Conservation (phyloP, 768 basidiomycete species). For the Stropharia rugosoannulata region DNA sequence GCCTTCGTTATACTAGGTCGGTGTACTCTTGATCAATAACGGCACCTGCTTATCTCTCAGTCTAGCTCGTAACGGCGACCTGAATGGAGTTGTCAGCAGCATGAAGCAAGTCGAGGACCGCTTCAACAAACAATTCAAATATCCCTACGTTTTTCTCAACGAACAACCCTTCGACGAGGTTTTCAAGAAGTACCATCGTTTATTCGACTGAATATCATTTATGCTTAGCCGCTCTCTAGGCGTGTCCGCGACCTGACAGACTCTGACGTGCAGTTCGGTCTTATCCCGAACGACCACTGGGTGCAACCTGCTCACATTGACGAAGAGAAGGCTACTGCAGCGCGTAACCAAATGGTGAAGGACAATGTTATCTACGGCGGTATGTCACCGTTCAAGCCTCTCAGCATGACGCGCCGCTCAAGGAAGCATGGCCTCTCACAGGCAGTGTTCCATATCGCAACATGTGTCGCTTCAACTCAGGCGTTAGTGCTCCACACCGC, state of each 20-base stretch:
- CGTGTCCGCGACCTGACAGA: slow-evolving; percentile 60
- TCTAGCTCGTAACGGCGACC: slow-evolving; percentile 58
- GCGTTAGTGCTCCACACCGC: slow-evolving; percentile 48
- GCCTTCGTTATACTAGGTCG: slow-evolving; percentile 75
- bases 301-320: slow-evolving; percentile 80
- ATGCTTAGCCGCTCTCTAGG: slow-evolving; percentile 24
- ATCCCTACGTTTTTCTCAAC: slow-evolving; percentile 88
- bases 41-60: background rate
- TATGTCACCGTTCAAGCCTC: slow-evolving; percentile 20
- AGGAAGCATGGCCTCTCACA: slow-evolving; percentile 24
- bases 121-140: slow-evolving; percentile 85
- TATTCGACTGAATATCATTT: background rate
- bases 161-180: slow-evolving; percentile 71
- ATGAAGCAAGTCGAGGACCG: slow-evolving; percentile 82
- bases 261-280: slow-evolving; percentile 65
- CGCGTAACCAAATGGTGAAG: slow-evolving; percentile 70
- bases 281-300: slow-evolving; percentile 82
- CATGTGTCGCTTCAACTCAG: slow-evolving; percentile 97
- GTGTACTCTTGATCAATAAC: slow-evolving; percentile 7
- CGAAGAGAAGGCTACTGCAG: slow-evolving; percentile 62
- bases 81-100: slow-evolving; percentile 58
- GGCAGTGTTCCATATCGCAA: slow-evolving; percentile 89
- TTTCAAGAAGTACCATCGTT: slow-evolving; percentile 59
- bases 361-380: slow-evolving; percentile 69
- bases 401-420: background rate